Evolutionary conservation across 1,284 basidiomycete species (phyloP).

Genomic region (Cryptococcus floricola): DNA sequence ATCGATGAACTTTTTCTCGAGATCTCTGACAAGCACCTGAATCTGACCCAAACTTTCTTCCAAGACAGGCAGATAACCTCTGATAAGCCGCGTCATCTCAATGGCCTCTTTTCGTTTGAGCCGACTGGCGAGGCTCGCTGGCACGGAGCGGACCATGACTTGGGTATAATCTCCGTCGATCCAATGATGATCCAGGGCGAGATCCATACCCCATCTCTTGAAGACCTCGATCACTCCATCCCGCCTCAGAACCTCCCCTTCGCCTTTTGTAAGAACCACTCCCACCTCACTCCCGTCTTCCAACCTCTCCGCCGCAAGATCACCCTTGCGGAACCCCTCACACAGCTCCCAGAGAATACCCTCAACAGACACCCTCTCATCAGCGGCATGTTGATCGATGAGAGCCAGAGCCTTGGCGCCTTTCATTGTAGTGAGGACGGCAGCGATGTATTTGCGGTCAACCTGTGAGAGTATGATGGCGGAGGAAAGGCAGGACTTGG

Average conservation of each 20-base stretch:
- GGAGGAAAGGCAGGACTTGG: constrained; percentile 54
- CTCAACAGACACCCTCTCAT: constrained; percentile 86
- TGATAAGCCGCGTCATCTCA: constrained; percentile 37
- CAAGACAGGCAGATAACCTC: constrained; percentile 30
- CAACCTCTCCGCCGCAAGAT: background rate
- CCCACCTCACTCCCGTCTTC: constrained; percentile 35
- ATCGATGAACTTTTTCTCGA: background rate
- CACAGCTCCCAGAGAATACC: constrained; percentile 68
- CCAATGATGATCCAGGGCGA: constrained; percentile 42
- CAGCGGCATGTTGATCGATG: constrained; percentile 93
- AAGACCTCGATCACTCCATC: constrained; percentile 51
- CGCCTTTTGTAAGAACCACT: constrained; percentile 62
- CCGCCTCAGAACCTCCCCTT: constrained; percentile 54
- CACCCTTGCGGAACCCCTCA: constrained; percentile 53
- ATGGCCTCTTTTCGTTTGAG: constrained; percentile 27
- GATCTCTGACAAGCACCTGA: constrained; percentile 25
- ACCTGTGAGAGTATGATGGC: constrained; percentile 72
- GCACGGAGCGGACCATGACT: constrained; percentile 40
- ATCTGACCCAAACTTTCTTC: constrained; percentile 27
- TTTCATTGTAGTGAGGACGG: constrained; percentile 48
- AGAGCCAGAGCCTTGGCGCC: constrained; percentile 57
- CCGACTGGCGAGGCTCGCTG: constrained; percentile 31
- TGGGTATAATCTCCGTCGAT: constrained; percentile 41
- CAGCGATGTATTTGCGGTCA: constrained; percentile 83
- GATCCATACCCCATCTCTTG: constrained; percentile 66